Conservation (phyloP, 2,329 filamentous ascomycete species). For the Neopestalotiopsis clavispora region DNA sequence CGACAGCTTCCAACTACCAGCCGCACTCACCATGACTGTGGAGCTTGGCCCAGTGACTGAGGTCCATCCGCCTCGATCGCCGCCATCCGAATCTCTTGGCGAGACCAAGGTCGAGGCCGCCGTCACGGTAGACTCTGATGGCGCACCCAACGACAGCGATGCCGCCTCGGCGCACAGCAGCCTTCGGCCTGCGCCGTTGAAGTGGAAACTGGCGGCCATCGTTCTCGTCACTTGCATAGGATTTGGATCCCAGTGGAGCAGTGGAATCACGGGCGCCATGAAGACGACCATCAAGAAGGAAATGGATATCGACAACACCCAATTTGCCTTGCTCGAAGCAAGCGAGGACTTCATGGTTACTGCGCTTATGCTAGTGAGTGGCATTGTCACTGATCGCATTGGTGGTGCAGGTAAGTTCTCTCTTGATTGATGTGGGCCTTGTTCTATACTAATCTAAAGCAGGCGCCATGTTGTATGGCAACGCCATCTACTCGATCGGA, state of each 20-base stretch:
- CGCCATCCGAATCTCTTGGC: neutral
- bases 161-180: neutral
- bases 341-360: slow-evolving; percentile 68
- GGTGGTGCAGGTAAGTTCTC: slow-evolving; percentile 61
- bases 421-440: too few relatives aligned
- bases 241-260: slow-evolving; percentile 65
- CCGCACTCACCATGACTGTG: neutral
- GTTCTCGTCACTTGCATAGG: slow-evolving; percentile 58
- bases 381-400: slow-evolving; percentile 61
- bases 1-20: neutral
- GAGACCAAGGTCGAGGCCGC: neutral
- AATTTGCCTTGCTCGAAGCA: slow-evolving; percentile 63
- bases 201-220: slow-evolving; percentile 47
- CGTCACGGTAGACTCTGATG: neutral
- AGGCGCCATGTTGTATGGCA: slow-evolving; percentile 53
- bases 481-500: slow-evolving; percentile 61
- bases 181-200: slow-evolving; percentile 2
- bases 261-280: slow-evolving; percentile 63
- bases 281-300: slow-evolving; percentile 66
- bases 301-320: slow-evolving; percentile 62
- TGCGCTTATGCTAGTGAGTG: slow-evolving; percentile 57
- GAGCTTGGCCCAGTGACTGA: neutral
- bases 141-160: neutral
- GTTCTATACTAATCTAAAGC: too few relatives aligned
- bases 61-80: neutral